Conservation (phyloP, 2,329 filamentous ascomycete genomes). For the Leptodontidium sp. region DNA sequence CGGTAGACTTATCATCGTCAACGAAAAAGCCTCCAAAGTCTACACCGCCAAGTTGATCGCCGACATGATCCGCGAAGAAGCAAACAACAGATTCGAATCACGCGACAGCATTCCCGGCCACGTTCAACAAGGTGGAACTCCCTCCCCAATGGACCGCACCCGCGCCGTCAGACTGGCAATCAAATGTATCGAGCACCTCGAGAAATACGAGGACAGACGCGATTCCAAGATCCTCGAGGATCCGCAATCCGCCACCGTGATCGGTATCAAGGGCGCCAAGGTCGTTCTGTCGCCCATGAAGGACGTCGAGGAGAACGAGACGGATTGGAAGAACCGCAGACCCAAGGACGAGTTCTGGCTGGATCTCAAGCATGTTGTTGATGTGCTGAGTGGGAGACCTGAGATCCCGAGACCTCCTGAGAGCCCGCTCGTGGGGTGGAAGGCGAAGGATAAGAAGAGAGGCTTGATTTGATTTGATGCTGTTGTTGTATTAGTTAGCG, state of each 20-base stretch:
- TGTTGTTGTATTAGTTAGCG: conserved; percentile 2
- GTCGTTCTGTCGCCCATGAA: conserved; percentile 89
- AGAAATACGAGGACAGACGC: conserved; percentile 73
- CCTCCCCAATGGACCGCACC: conserved; percentile 95
- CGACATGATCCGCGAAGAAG: conserved; percentile 94
- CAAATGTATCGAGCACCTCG: conserved; percentile 92
- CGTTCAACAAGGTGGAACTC: conserved; percentile 92
- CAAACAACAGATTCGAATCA: conserved; percentile 89
- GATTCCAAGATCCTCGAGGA: conserved; percentile 76
- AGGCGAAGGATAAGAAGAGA: conserved; percentile 68
- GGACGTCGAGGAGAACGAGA: conserved; percentile 81
- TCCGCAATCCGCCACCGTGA: conserved; percentile 78
- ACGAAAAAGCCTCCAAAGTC: conserved; percentile 89
- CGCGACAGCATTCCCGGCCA: conserved; percentile 92
- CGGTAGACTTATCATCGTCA: conserved; percentile 94
- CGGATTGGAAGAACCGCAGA: conserved; percentile 90
- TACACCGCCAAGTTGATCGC: conserved; percentile 95
- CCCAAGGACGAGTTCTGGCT: conserved; percentile 89
- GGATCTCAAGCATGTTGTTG: conserved; percentile 79
- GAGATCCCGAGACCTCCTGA: conserved; percentile 53
- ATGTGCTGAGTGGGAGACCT: conserved; percentile 81
- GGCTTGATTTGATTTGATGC: conserved; percentile 47
- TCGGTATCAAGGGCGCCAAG: conserved; percentile 89
- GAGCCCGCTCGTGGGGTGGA: conserved; percentile 57
- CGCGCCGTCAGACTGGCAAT: conserved; percentile 91